Conservation (phyloP, 2,329 filamentous ascomycete genomes). For the Calonectria hawksworthii region DNA sequence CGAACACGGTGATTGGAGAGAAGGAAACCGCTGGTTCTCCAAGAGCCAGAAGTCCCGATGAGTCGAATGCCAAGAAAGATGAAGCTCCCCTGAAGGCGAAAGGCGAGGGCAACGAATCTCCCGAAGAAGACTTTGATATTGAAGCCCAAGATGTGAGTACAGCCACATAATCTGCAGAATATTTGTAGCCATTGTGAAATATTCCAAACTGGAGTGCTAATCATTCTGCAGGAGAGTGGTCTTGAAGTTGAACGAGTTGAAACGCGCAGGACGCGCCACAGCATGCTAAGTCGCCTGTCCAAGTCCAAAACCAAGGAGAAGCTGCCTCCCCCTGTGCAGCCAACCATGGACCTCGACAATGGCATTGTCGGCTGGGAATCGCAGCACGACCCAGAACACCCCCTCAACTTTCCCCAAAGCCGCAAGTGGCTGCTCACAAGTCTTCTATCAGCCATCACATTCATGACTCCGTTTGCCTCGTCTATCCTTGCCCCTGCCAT, state of each 20-base stretch:
- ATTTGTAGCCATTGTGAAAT: neutral
- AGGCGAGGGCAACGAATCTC: slow-evolving; percentile 25
- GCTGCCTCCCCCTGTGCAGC: slow-evolving; percentile 55
- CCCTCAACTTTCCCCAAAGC: slow-evolving; percentile 67
- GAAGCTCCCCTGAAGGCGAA: slow-evolving; percentile 19
- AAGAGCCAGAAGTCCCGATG: neutral
- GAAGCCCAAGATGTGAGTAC: slow-evolving; percentile 40
- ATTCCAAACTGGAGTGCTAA: neutral
- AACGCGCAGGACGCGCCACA: slow-evolving; percentile 40
- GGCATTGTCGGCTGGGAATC: slow-evolving; percentile 73
- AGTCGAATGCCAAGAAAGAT: slow-evolving; percentile 11
- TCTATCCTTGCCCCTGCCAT: slow-evolving; percentile 70
- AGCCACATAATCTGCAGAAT: neutral
- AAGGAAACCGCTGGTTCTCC: slow-evolving; percentile 4
- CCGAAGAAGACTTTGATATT: slow-evolving; percentile 37
- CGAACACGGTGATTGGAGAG: slow-evolving; percentile 30
- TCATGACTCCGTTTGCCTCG: slow-evolving; percentile 76
- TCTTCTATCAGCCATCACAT: slow-evolving; percentile 71
- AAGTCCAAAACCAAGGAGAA: slow-evolving; percentile 47
- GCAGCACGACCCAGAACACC: slow-evolving; percentile 69
- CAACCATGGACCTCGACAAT: slow-evolving; percentile 63
- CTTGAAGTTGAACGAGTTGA: slow-evolving; percentile 35
- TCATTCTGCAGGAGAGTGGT: slow-evolving; percentile 23
- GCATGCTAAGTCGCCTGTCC: slow-evolving; percentile 43
- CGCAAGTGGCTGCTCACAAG: slow-evolving; percentile 72